phyloP scores from a whole-genome alignment of 169 alveolate genomes.

The Plasmodium gallinaceum region DNA sequence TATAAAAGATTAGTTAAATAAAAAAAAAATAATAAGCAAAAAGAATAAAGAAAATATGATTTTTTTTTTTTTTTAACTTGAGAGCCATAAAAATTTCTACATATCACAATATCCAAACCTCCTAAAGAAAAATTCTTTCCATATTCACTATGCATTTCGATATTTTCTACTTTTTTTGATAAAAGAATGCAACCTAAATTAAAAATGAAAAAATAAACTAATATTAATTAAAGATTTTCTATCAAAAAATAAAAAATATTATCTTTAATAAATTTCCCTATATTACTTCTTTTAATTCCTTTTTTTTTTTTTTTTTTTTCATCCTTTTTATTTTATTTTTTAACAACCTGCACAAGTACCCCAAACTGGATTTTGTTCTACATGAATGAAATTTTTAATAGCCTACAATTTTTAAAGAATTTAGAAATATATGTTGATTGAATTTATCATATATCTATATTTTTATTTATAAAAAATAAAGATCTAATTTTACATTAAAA shows the following conservation, averaged over 20 bases:
- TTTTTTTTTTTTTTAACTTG: conserved; percentile 35
- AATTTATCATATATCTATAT: background rate
- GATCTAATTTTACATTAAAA: conserved; percentile 36
- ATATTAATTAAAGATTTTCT: background rate
- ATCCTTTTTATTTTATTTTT: background rate
- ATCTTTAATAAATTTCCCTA: background rate
- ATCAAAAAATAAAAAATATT: background rate
- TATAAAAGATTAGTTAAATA: background rate
- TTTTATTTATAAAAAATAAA: background rate
- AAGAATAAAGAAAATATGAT: background rate
- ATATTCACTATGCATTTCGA: conserved; percentile 12
- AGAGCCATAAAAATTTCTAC: conserved; percentile 61
- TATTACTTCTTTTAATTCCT: background rate
- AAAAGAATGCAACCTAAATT: conserved; percentile 55
- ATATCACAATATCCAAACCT: conserved; percentile 42
- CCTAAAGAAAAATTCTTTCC: conserved; percentile 61
- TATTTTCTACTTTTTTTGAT: conserved; percentile 52
- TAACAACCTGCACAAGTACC: conserved; percentile 69
- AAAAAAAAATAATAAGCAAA: background rate
- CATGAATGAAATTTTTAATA: conserved; percentile 44
- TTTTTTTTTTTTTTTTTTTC: background rate
- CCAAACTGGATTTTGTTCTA: conserved; percentile 62
- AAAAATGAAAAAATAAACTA: background rate
- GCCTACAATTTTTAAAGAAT: conserved; percentile 18
- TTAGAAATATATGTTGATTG: background rate